Conservation (phyloP, 257 asterid genomes). For the Jaltomata sinuosa region DNA sequence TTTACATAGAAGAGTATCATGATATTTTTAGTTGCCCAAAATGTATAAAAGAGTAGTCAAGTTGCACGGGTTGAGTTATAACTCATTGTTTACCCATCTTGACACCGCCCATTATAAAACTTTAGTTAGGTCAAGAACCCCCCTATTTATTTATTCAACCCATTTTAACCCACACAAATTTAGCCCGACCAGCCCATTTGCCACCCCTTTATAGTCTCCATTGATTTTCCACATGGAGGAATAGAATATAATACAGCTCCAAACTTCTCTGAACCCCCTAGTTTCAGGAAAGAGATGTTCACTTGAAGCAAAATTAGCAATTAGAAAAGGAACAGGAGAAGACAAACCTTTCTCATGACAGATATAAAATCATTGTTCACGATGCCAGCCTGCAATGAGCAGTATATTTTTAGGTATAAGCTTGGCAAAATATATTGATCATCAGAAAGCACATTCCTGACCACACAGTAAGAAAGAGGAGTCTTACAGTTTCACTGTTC, state of each 20-base stretch:
- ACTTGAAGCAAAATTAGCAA: background rate
- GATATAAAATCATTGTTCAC: conserved; percentile 62
- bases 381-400: conserved; percentile 61
- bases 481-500: conserved; percentile 69
- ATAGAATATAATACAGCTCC: background rate
- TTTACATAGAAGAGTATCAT: background rate
- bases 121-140: background rate
- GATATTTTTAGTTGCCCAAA: background rate
- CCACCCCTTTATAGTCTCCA: background rate
- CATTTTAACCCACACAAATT: background rate
- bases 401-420: background rate
- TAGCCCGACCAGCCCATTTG: background rate
- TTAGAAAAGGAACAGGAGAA: background rate
- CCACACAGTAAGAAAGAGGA: background rate
- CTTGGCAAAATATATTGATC: background rate
- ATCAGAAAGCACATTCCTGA: background rate
- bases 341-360: conserved; percentile 83
- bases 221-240: background rate
- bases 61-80: background rate
- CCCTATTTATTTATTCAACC: background rate
- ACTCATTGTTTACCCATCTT: background rate
- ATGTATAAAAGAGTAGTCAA: background rate
- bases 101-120: background rate
- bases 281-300: background rate
- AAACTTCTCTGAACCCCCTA: background rate